Evolutionary conservation across 2,329 filamentous ascomycete genomes (phyloP), one percentile per base, ranked within the genome.

Genomic region (Penicillium sp.): DNA sequence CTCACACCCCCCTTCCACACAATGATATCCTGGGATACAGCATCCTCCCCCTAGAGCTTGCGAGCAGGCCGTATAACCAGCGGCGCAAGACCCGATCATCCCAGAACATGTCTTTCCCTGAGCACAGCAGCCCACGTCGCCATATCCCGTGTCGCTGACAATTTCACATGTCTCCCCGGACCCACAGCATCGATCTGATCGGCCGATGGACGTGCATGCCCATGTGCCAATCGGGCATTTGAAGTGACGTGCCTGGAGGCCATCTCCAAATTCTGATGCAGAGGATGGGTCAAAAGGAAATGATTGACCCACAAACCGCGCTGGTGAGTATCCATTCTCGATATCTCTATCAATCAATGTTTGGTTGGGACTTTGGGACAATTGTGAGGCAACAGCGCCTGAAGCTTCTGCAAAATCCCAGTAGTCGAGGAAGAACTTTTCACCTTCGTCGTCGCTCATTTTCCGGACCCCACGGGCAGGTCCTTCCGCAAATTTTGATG

Each of bases 81-180:
- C 71, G 27, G 60, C 61, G 58, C 84, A 87, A 4, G 62, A 67
- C 2, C 76, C 76, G n/a, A 87, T 76, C 1, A 70, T 61, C 10
- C 79, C 77, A 2, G 76, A 76, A 62, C 85, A 87, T 9, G 62
- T 75, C 54, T 78, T 67, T 1, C 83, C 83, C 24, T 69, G 63
- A 1, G 80, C 78, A 74, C 85, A 88, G 61, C 85, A 88, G 14
- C 84, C 85, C 2, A 87, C 81, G 45, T 81, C 77, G 7, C 83
- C 82, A 40, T 77, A 67, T 0, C 81, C 81, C 2, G 77, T 80
- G 58, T 84, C 80, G 32, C 74, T 58, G 4, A 84, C 76, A 3
- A 77, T 69, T 21, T 84, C 76, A 63, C 85, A 88, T 0, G 75
- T 79, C 56, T 81, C 78, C 2, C 75, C 76, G 2, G 71, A 72